Base-by-base conservation (phyloP, 495 filamentous ascomycete species). In the Daldinia bambusicola region DNA sequence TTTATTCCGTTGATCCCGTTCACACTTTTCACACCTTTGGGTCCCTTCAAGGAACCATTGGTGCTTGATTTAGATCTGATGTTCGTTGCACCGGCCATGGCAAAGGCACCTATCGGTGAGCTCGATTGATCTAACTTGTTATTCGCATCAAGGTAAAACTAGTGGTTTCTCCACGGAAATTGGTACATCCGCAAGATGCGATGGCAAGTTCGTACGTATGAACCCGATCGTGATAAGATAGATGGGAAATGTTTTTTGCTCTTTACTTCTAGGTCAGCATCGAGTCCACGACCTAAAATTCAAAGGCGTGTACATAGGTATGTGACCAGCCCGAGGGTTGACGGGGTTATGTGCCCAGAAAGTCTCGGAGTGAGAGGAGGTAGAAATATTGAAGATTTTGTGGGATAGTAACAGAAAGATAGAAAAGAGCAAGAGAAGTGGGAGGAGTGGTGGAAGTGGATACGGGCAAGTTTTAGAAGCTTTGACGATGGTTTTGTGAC, bases 21-120 rank as follows among this genome's bases (percentile, higher is more conserved):
- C 36, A 53, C 38, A 14, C 61, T 75, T 48, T 80, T 79, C 37
- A 75, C 56, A 58, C 66, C 63, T 34, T 76, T 81, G 30, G 71
- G 38, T 13, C 48, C 71, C 50, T 81, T 83, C 26, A 61, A 56
- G 8, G 72, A 66, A 40, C 80, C 80, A 65, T 82, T 82, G 12
- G 57, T 50, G 20, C 37, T 53, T 7, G 57, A n/a, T 36, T 63
- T 69, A 22, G 57, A 38, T 50, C 64, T 73, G 12, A 38, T 53
- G 70, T 73, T 62, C 34, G 41, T 55, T 57, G 52, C 36, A 62
- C 56, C 51, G 57, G 66, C 66, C 70, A 73, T 73, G 31, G 22
- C 61, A 13, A 43, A 36, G 20, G 40, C 14, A 52, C 13, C 16
- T 40, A 64, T 34, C 6, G 10, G 50, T 36, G 14, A 64, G 57